Conservation (phyloP, 169 alveolate species). For the Eimeria zaria region DNA sequence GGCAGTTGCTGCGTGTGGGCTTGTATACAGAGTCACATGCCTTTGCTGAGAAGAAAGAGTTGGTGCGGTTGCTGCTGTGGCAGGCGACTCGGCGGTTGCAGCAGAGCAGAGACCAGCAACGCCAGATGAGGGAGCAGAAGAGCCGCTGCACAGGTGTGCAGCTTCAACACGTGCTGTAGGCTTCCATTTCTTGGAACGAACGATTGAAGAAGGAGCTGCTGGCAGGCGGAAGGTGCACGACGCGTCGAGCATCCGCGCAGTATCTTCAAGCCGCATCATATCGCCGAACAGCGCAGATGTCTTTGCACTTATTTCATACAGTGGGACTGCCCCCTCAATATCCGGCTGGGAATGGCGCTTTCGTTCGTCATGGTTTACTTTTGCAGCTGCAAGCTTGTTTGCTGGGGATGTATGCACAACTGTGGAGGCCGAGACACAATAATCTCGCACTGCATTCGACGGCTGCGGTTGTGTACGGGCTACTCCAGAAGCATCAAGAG, state of each 20-base stretch:
- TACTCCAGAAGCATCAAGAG: neutral
- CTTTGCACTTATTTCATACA: constrained; percentile 46
- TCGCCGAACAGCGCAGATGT: constrained; percentile 50
- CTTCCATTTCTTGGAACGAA: neutral
- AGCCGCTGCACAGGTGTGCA: neutral
- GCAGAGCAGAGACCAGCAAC: neutral
- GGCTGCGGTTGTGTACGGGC: constrained; percentile 2
- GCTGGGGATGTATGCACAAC: neutral
- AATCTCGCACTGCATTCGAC: neutral
- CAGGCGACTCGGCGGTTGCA: neutral
- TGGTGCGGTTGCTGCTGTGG: neutral
- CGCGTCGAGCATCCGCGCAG: constrained; percentile 68
- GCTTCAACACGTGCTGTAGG: neutral
- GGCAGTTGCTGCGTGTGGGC: constrained; percentile 33
- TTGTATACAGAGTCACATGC: neutral
- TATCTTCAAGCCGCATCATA: constrained; percentile 72
- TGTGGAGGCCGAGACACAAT: neutral
- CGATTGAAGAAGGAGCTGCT: constrained; percentile 53
- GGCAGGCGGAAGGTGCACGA: constrained; percentile 74
- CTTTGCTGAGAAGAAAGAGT: neutral
- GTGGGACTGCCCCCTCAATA: constrained; percentile 24
- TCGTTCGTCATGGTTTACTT: neutral
- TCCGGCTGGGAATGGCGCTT: neutral
- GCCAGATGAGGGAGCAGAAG: neutral
- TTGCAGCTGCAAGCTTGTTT: neutral